Evolutionary conservation across 2,329 filamentous ascomycete genomes (phyloP), one percentile per base, ranked within the genome.

Genomic region (Cytospora mali): DNA sequence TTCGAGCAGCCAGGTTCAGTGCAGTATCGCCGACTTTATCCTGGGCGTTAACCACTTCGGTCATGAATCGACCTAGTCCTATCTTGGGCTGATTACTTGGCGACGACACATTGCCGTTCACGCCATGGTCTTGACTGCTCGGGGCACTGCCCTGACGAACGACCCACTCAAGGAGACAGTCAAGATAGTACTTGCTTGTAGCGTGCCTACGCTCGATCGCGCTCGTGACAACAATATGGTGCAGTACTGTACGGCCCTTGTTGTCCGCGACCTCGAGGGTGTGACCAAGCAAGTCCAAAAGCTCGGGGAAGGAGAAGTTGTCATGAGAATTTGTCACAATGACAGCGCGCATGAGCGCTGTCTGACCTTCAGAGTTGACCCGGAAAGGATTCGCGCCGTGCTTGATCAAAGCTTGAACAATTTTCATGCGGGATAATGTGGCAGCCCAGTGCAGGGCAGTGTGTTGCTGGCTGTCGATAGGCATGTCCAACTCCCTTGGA

Each of bases 401-500:
- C 6, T 87, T 83, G 61, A 98, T 91, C 13, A 99, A 82, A 0
- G 93, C 84, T 59, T 91, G 88, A 62, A 98, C 81, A 6, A 99
- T 81, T 1, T 91, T 85, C 73, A 96, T 89, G 18, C 94, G 89
- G 3, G 93, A 93, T 53, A 99, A 81, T 5, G 95, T 97, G 6
- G 95, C 93, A 2, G 95, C 95, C 95, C 95, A 99, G 72, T 98
- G 94, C 48, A 99, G 80, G 3, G 93, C 93, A 21, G 93, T 98
- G 71, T 98, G 92, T 39, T 88, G 88, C 64, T 92, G 92, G 28
- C 89, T 84, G 71, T 99, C 95, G 62, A 99, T 92, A 1, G 95
- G 94, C 73, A 95, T 89, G 71, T 99, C 95, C 25, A 98, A 84
- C 68, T 99, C 94, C 46, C 88, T 80, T 0, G 91, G 87, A 1